Base-by-base conservation (phyloP, 345 rosid genomes). In the Erodium maritimum region DNA sequence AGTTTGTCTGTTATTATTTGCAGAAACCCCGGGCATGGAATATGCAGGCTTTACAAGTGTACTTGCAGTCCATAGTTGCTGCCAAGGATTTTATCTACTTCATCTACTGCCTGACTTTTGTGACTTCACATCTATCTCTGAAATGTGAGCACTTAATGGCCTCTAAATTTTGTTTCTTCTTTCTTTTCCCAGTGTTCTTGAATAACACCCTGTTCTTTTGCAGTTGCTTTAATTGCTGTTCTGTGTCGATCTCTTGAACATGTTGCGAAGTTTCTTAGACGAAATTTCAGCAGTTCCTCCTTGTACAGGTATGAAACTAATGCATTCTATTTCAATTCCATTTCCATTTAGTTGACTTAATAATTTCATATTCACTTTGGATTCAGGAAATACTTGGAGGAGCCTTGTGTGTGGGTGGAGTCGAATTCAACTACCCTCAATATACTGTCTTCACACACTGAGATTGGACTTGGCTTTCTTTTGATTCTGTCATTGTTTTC, bases 381-480 rank as follows among this genome's bases (percentile, higher is more conserved):
- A 33, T 64, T 71, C 74, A 93, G 96, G 77, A 94, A 76, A 71
- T 90, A 87, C 73, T 79, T 94, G 81, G 95, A 94, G 76, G 91
- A 81, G 65, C 87, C 84, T 60, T 94, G 99, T 65, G 88, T 90
- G 51, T 90, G 99, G 99, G 95, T 90, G 74, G 97, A 83, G 71
- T 87, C 97, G 14, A 93, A 90, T 72, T 65, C 87, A 58, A 77
- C 90, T 64, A 90, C 95, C 13, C 87, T 94, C 25, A 77, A 73
- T 81, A 87, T 94, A 57, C 80, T 94, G 21, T 83, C 93, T 42
- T 90, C 99, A 6, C 88, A 94, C 68, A 80, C 91, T 56, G 99
- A 94, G 78, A 82, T 93, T 71, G 96, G 87, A 42, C 72, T 90
- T 65, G 99, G 99, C 64, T 77, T 93, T 72, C 85, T 90, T 67